These are phyloP conservation scores for Coemansia sp. DNA, from an alignment of 192 early-diverging fungal genomes.

Conservation along the genomic window DNA sequence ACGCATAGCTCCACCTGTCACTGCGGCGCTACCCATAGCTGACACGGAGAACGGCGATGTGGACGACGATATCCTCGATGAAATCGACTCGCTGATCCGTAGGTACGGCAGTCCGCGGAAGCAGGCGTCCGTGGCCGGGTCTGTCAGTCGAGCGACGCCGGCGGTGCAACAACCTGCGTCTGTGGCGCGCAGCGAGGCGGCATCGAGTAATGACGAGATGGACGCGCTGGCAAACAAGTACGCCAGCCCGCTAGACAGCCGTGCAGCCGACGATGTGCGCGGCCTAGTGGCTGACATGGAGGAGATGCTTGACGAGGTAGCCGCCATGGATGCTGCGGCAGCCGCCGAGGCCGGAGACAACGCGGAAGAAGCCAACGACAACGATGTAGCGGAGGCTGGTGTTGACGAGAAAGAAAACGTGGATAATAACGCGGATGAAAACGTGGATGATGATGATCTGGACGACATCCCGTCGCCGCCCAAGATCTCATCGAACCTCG, in stretches of 20 bases:
- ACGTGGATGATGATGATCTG: constrained; percentile 7
- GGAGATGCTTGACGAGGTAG: constrained; percentile 43
- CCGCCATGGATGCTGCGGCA: constrained; percentile 17
- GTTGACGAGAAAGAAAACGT: neutral
- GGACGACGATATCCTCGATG: constrained; percentile 42
- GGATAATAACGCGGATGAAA: neutral
- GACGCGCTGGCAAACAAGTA: constrained; percentile 33
- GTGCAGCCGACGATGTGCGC: constrained; percentile 4
- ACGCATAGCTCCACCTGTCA: too few species aligned
- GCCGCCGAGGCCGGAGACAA: neutral
- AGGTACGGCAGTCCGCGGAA: constrained; percentile 33
- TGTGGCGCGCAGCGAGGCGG: constrained; percentile 4
- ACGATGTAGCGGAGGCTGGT: too few species aligned
- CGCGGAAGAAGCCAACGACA: too few species aligned
- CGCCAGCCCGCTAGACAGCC: constrained; percentile 16
- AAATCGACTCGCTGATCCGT: constrained; percentile 35
- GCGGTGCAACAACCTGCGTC: neutral
- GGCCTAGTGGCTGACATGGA: constrained; percentile 46
- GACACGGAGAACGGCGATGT: too few species aligned
- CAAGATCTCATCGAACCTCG: constrained; percentile 17
- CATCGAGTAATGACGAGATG: constrained; percentile 22
- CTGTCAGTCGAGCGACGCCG: neutral
- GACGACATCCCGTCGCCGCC: constrained; percentile 46
- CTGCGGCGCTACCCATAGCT: too few species aligned
- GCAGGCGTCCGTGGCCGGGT: neutral